Evolutionary conservation across 2,329 filamentous ascomycete genomes (phyloP).

Genomic region (Ophiostoma angusticollis): DNA sequence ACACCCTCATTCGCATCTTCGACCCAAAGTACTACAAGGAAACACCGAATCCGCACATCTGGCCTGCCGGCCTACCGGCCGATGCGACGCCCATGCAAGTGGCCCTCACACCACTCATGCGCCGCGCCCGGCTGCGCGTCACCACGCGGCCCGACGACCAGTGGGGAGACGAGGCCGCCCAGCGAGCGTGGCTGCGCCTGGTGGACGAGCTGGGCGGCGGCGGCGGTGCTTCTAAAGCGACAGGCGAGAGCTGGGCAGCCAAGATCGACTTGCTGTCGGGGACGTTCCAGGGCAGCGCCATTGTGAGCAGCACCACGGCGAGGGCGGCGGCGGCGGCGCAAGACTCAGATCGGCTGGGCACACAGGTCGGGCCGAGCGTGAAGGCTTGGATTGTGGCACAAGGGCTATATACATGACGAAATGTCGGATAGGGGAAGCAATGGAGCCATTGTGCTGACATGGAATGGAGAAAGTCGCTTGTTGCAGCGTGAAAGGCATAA

Average conservation of each 20-base stretch:
- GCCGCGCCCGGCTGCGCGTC: slow-evolving; percentile 47
- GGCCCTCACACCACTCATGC: slow-evolving; percentile 51
- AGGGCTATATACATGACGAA: slow-evolving; percentile 34
- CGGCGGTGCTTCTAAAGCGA: too few species aligned
- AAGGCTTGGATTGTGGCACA: slow-evolving; percentile 43
- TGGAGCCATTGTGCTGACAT: too few species aligned
- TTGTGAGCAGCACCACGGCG: slow-evolving; percentile 50
- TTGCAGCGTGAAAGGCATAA: too few species aligned
- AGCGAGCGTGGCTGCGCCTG: slow-evolving; percentile 39
- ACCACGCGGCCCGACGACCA: slow-evolving; percentile 48
- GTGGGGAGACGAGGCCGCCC: slow-evolving; percentile 44
- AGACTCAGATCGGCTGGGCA: slow-evolving; percentile 33
- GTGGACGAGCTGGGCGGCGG: slow-evolving; percentile 30
- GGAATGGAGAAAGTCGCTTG: background rate
- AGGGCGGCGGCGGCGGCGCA: slow-evolving; percentile 38
- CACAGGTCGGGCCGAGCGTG: slow-evolving; percentile 45
- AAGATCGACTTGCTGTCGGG: slow-evolving; percentile 48
- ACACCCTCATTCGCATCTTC: slow-evolving; percentile 61
- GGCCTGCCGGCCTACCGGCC: background rate
- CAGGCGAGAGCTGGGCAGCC: slow-evolving; percentile 44
- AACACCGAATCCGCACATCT: slow-evolving; percentile 11
- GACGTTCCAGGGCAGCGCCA: slow-evolving; percentile 25
- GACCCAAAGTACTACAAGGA: slow-evolving; percentile 55
- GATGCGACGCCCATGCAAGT: slow-evolving; percentile 31
- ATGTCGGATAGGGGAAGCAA: background rate